phyloP scores from a whole-genome alignment of 1,139 yeast genomes.

The Nakaseomyces uthaithaninus region DNA sequence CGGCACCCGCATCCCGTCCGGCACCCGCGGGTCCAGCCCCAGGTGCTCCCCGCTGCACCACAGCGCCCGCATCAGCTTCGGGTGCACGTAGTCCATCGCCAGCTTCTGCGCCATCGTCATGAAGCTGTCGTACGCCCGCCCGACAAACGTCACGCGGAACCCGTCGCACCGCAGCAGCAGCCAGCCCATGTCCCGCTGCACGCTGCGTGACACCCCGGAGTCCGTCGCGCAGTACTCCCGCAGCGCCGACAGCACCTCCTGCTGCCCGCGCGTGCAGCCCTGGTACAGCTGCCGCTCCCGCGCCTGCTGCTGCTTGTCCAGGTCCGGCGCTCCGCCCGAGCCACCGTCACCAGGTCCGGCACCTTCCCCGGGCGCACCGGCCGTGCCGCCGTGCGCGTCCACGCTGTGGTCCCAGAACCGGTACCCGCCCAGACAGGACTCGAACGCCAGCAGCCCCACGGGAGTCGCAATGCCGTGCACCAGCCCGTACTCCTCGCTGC shows the following conservation, averaged over 20 bases:
- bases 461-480: slow-evolving; percentile 12
- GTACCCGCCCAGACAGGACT: slow-evolving; percentile 30
- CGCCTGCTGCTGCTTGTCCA: slow-evolving; percentile 23
- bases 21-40: slow-evolving; percentile 22
- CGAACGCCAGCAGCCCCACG: slow-evolving; percentile 27
- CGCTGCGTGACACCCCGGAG: slow-evolving; percentile 22
- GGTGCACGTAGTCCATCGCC: slow-evolving; percentile 29
- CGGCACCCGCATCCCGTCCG: slow-evolving; percentile 16
- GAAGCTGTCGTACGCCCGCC: slow-evolving; percentile 30
- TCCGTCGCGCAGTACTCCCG: slow-evolving; percentile 21
- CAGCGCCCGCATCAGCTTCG: slow-evolving; percentile 28
- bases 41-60: slow-evolving; percentile 30
- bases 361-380: no score
- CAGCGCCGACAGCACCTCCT: slow-evolving; percentile 20
- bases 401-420: slow-evolving; percentile 32
- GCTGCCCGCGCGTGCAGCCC: slow-evolving; percentile 24
- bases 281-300: slow-evolving; percentile 29
- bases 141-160: slow-evolving; percentile 25
- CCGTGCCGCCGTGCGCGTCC: slow-evolving; percentile 12
- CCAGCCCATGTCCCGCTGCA: slow-evolving; percentile 27
- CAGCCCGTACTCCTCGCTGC: slow-evolving; percentile 15
- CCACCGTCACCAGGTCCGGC: slow-evolving; percentile 13
- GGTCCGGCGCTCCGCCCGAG: slow-evolving; percentile 21
- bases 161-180: slow-evolving; percentile 21
- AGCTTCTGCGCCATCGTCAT: slow-evolving; percentile 30